Percentiles rank a stretch among this genome's conserved stretches.
Conservation (phyloP, 345 rosid genomes). For the Theobroma cacao region DNA sequence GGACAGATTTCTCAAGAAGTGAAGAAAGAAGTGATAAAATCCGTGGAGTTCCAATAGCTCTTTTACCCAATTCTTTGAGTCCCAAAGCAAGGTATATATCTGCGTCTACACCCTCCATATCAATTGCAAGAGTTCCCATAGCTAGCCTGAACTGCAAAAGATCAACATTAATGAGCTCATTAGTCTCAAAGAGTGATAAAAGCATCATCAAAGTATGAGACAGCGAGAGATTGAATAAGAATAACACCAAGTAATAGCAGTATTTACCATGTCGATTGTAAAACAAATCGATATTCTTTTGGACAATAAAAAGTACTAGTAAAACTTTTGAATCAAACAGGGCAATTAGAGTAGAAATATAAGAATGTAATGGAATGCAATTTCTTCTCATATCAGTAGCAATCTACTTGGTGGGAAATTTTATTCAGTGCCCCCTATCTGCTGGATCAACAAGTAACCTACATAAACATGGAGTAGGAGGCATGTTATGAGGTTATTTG, state of each 20-base stretch:
- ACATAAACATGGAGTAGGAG: not conserved
- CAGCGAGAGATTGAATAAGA: too few relatives aligned
- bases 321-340: too few relatives aligned
- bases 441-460: not conserved
- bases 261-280: not conserved
- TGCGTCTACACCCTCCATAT: constrained; percentile 29
- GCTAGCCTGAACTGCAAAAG: constrained; percentile 23
- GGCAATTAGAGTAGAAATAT: too few relatives aligned
- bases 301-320: too few relatives aligned
- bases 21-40: constrained; percentile 58
- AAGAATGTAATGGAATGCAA: too few relatives aligned
- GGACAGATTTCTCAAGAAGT: constrained; percentile 58
- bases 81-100: constrained; percentile 57
- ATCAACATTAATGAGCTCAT: constrained; percentile 13
- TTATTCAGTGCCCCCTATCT: not conserved
- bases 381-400: too few relatives aligned
- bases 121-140: constrained; percentile 51
- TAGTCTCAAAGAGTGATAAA: not conserved
- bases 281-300: too few relatives aligned
- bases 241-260: not conserved
- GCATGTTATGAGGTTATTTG: not conserved
- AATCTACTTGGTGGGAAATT: not conserved
- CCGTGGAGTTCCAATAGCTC: constrained; percentile 38
- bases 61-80: constrained; percentile 46
- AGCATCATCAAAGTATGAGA: not conserved